Evolutionary conservation across 768 basidiomycete genomes (phyloP).

Genomic region (Pisolithus albus): DNA sequence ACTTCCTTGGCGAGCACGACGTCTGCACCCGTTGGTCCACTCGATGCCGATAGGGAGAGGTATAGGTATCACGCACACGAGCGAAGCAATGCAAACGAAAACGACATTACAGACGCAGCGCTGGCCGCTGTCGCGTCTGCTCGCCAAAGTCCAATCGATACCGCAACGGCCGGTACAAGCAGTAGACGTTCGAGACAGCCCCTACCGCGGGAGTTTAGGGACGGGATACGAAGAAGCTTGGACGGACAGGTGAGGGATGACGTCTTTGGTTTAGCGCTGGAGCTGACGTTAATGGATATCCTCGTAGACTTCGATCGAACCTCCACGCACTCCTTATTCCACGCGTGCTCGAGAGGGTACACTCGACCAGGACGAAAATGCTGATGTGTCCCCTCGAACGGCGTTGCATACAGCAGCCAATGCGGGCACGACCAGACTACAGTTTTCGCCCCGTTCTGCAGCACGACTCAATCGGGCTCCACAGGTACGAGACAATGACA

Average conservation of each 20-base stretch:
- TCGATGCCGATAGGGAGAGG: constrained; percentile 9
- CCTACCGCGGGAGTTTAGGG: constrained; percentile 44
- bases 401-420: constrained; percentile 17
- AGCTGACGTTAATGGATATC: not conserved
- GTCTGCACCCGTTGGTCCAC: constrained; percentile 13
- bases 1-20: constrained; percentile 31
- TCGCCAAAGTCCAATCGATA: constrained; percentile 42
- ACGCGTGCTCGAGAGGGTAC: constrained; percentile 17
- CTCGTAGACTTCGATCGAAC: constrained; percentile 28
- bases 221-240: constrained; percentile 28
- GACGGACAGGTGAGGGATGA: constrained; percentile 35
- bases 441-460: constrained; percentile 24
- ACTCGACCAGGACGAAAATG: constrained; percentile 7
- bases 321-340: constrained; percentile 32
- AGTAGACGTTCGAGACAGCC: constrained; percentile 41
- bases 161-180: constrained; percentile 7
- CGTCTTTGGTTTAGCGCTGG: too few species aligned
- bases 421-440: constrained; percentile 13
- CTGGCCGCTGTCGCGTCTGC: constrained; percentile 55
- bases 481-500: constrained; percentile 43
- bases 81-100: constrained; percentile 6
- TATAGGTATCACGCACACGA: constrained; percentile 12
- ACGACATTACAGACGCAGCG: constrained; percentile 49
- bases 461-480: constrained; percentile 31
- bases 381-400: constrained; percentile 18